Evolutionary conservation across 148 eudicot genomes (phyloP), one percentile per base, ranked within the genome.

Genomic region (Fagopyrum tataricum): DNA sequence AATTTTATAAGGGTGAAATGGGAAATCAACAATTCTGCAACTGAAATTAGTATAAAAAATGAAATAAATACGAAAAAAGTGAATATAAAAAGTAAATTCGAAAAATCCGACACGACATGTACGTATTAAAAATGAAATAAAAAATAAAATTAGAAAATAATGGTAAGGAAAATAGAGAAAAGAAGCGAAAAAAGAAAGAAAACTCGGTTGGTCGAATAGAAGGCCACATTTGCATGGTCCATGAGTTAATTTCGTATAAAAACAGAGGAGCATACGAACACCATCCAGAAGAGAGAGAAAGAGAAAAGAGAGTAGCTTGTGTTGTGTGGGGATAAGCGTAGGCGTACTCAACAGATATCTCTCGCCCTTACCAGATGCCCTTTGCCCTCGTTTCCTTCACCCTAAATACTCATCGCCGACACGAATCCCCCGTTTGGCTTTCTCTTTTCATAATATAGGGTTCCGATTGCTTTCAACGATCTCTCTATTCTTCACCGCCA

Each of bases 311-410:
- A 8, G 17, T 26, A 43, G 69, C 20, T 64, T 37, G 69, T 64
- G 69, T 64, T 37, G 69, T 64, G 69, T 64, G 69, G 69, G 69
- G 69, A 64, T 64, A 64, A 64, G 69, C 69, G 69, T 64, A 64
- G 43, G 69, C 69, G 69, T 64, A 64, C 43, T 37, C 69, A 15
- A 15, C 18, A 64, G 69, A 13, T 64, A 64, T 64, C 37, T 31
- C 37, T 31, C 69, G 69, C 43, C 69, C 42, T 31, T 6, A 18
- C 17, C 69, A 64, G 69, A 64, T 64, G 69, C 69, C 69, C 69
- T 31, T 64, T 64, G 42, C 43, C 69, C 69, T 64, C 69, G 69
- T 64, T 64, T 64, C 69, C 69, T 64, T 64, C 69, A 64, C 69
- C 69, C 69, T 64, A 64, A 56, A 13, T 43, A 13, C 69, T 31